Evolutionary conservation across 2,329 filamentous ascomycete genomes (phyloP).

Genomic region (Graphilbum fragrans): DNA sequence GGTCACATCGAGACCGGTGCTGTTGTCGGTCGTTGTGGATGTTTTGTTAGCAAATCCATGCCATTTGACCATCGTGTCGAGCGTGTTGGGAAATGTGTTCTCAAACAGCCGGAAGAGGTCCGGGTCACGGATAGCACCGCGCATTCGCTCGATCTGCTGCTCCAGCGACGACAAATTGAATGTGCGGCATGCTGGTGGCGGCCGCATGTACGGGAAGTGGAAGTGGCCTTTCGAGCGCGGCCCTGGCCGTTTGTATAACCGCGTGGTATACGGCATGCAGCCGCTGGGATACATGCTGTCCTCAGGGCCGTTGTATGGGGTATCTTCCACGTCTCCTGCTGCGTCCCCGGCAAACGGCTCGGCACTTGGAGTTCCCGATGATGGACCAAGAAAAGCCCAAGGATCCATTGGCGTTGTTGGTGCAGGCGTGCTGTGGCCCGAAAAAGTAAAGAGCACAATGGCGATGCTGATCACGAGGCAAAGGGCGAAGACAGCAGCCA

Average conservation of each 20-base stretch:
- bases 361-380: too few relatives aligned
- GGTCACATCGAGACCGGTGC: constrained; percentile 13
- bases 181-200: constrained; percentile 54
- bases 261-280: constrained; percentile 6
- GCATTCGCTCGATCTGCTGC: constrained; percentile 41
- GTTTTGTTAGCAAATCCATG: constrained; percentile 48
- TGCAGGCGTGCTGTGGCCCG: too few relatives aligned
- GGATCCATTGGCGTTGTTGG: too few relatives aligned
- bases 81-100: constrained; percentile 72
- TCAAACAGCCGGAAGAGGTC: constrained; percentile 73
- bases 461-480: too few relatives aligned
- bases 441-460: too few relatives aligned
- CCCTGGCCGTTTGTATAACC: constrained; percentile 13
- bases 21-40: constrained; percentile 11
- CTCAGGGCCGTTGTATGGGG: not conserved
- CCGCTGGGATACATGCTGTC: constrained; percentile 2
- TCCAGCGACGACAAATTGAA: constrained; percentile 61
- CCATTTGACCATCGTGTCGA: constrained; percentile 75
- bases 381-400: too few relatives aligned
- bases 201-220: constrained; percentile 31
- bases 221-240: constrained; percentile 17
- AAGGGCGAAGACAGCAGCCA: too few relatives aligned
- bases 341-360: too few relatives aligned
- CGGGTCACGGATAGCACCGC: constrained; percentile 27
- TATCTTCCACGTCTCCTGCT: not conserved